Base-by-base conservation (phyloP, 1,284 basidiomycete species). In the Microbotryum lychnidis-dioicae region DNA sequence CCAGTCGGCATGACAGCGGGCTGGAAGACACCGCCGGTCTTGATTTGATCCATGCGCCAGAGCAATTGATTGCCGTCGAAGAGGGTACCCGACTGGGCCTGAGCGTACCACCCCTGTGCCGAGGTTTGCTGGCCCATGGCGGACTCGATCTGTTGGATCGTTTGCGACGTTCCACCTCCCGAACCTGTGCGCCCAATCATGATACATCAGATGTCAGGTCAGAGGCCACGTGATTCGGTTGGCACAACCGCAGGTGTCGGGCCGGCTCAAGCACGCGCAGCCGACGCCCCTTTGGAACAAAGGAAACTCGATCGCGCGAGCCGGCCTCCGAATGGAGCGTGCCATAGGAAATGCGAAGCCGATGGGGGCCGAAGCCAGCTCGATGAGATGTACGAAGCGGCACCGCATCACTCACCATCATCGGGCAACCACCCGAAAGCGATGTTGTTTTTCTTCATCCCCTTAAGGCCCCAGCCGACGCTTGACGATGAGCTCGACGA, bases 1-100 rank as follows among this genome's bases (percentile, higher is more conserved):
- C 51, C 65, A 16, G 60, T 61, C 6, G 67, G 67, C 67, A 68
- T 68, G 29, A 68, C 67, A 1, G 64, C 61, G 2, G 73, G 74
- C 58, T 76, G 74, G 52, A 76, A 73, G 58, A 76, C 73, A 6
- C 74, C 74, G n/a, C 71, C 71, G 0, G 71, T 71, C 42, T 73
- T 68, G 33, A 76, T 72, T 54, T 76, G 73, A 31, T 71, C 67
- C 42, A 73, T 71, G 31, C 71, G 70, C 44, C 59, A 65, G 6
- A 68, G 61, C 16, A 76, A 67, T 58, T 76, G 75, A 7, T 64
- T 58, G 14, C 75, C 75, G 56, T 69, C 71, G 66, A 75, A 76
- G 47, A 68, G 69, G 6, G 67, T 71, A 18, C 72, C 73, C n/a
- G 68, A 70, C 31, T 63, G 66, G 9, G 72, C 73, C 62, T 76